phyloP scores from a whole-genome alignment of 495 filamentous ascomycete genomes.

The Xylaria scruposa region DNA sequence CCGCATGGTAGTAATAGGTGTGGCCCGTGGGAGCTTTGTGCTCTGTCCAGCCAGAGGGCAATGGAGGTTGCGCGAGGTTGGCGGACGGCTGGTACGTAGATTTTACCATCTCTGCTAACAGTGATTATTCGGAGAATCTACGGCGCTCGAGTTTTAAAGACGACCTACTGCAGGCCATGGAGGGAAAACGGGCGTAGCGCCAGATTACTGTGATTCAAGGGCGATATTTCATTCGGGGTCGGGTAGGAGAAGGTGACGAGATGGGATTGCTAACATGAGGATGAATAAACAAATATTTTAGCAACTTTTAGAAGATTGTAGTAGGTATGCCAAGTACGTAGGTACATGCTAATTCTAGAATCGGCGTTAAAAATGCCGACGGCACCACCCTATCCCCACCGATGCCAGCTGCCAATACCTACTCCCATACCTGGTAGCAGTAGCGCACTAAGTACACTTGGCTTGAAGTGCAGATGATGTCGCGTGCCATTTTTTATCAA shows the following conservation, averaged over 20 bases:
- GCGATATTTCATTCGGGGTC: background rate
- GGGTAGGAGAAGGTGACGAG: background rate
- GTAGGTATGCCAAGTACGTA: background rate
- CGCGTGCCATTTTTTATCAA: conserved; percentile 16
- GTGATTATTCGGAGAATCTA: background rate
- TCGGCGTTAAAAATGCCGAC: conserved; percentile 9
- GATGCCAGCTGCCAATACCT: background rate
- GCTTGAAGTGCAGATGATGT: conserved; percentile 3
- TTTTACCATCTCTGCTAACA: conserved; percentile 58
- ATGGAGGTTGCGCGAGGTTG: conserved; percentile 53
- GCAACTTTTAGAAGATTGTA: background rate
- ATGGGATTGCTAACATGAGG: background rate
- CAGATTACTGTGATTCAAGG: no score
- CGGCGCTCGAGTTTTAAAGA: background rate
- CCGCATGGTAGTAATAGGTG: conserved; percentile 86
- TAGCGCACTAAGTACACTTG: background rate
- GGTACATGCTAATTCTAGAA: background rate
- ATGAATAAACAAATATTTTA: background rate
- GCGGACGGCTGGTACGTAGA: conserved; percentile 65
- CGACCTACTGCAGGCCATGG: background rate
- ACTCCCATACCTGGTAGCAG: no score
- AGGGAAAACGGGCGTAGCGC: background rate
- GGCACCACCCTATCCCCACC: background rate
- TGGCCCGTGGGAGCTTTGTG: conserved; percentile 91
- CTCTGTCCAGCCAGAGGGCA: conserved; percentile 87